Conservation (phyloP, 441 rosid genomes). For the Arabidopsis lyrata region DNA sequence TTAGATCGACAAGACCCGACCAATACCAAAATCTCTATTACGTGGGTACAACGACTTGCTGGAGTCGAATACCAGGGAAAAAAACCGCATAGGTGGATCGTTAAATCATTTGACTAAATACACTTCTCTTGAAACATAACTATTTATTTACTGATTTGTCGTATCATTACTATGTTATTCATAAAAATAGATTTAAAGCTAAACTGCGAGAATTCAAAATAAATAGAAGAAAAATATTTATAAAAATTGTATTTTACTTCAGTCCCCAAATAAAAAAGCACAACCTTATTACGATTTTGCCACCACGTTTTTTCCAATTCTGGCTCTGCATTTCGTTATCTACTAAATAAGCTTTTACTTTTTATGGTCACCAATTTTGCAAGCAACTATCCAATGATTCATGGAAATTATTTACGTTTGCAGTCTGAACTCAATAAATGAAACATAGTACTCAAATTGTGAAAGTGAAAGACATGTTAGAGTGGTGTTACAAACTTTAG, state of each 20-base stretch:
- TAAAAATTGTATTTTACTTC: too few relatives aligned
- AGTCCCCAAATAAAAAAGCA: too few relatives aligned
- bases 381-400: slow-evolving; percentile 34
- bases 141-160: not conserved
- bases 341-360: not conserved
- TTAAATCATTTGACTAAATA: too few relatives aligned
- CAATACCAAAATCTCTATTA: too few relatives aligned
- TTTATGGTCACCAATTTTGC: slow-evolving; percentile 16
- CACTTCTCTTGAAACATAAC: too few relatives aligned
- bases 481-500: not conserved
- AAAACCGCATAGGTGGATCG: too few relatives aligned
- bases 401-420: slow-evolving; percentile 7
- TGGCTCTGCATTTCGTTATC: not conserved
- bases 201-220: not conserved
- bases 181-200: too few relatives aligned
- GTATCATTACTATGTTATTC: not conserved
- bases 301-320: not conserved
- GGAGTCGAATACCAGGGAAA: too few relatives aligned
- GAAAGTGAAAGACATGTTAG: slow-evolving; percentile 20
- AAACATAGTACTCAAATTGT: slow-evolving; percentile 32
- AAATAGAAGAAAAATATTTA: too few relatives aligned
- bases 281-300: not conserved
- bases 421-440: slow-evolving; percentile 13
- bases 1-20: too few relatives aligned
- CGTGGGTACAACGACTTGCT: too few relatives aligned